A percentile compares a stretch with the other conserved stretches of the same genome.
phyloP scores from a whole-genome alignment of 2,329 filamentous ascomycete species.

The Aspergillus viridinutans region DNA sequence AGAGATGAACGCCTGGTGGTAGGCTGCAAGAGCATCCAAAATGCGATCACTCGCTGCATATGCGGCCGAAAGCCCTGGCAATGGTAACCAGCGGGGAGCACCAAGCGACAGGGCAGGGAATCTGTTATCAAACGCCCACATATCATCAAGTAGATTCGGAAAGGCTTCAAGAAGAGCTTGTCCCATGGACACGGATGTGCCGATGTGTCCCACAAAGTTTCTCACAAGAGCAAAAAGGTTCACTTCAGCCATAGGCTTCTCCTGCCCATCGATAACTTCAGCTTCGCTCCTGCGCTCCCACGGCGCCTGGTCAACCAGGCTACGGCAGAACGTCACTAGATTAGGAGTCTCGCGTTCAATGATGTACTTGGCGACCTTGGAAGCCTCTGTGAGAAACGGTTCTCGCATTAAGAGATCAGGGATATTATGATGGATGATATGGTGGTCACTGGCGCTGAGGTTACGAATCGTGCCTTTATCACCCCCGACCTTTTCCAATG shows the following conservation, averaged over 20 bases:
- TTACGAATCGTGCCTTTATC: constrained; percentile 36
- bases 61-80: constrained; percentile 48
- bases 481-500: constrained; percentile 42
- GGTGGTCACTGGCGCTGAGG: constrained; percentile 30
- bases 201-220: constrained; percentile 52
- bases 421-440: constrained; percentile 36
- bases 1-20: constrained; percentile 42
- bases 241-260: constrained; percentile 47
- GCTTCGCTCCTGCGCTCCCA: constrained; percentile 57
- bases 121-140: constrained; percentile 53
- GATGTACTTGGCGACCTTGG: constrained; percentile 34
- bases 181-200: constrained; percentile 50
- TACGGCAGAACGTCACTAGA: constrained; percentile 56
- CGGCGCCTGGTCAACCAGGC: constrained; percentile 56
- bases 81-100: constrained; percentile 52
- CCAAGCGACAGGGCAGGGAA: constrained; percentile 54
- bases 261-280: constrained; percentile 37
- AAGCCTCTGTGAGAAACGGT: constrained; percentile 42
- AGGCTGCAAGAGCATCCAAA: constrained; percentile 37
- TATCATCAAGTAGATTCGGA: constrained; percentile 50
- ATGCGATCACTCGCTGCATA: constrained; percentile 45
- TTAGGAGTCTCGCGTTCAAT: constrained; percentile 49
- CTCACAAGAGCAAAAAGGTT: constrained; percentile 51
- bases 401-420: constrained; percentile 44
- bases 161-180: constrained; percentile 49